A percentile compares a stretch with the other conserved stretches of the same genome.
phyloP scores from a whole-genome alignment of 208 protist species.

The Trypanosoma lewisi region DNA sequence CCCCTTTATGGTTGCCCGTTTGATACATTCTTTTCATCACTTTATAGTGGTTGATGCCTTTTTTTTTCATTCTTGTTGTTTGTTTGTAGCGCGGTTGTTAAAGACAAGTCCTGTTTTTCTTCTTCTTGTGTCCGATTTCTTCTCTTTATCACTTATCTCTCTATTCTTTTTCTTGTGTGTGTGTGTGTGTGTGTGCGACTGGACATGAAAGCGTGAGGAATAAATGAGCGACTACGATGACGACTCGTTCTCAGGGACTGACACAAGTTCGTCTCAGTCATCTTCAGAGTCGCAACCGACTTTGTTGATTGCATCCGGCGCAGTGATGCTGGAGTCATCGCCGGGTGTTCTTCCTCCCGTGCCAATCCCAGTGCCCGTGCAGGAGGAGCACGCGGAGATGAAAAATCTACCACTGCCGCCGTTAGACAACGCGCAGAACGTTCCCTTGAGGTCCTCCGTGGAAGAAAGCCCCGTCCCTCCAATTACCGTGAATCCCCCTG shows the following conservation, averaged over 20 bases:
- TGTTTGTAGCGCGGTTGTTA: no score
- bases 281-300: background rate
- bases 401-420: background rate
- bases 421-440: background rate
- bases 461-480: no score
- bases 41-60: no score
- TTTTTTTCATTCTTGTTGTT: conserved; percentile 1
- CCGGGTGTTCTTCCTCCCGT: background rate
- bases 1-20: no score
- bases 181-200: background rate
- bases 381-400: background rate
- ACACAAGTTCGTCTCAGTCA: conserved; percentile 24
- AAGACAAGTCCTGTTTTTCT: conserved; percentile 5
- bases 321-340: background rate
- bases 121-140: background rate
- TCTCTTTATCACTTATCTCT: no score
- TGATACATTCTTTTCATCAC: no score
- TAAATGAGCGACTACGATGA: conserved; percentile 74
- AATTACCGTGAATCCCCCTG: no score
- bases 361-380: conserved; percentile 30
- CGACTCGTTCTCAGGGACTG: conserved; percentile 57
- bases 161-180: background rate
- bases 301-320: background rate
- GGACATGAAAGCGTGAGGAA: background rate
- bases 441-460: no score